phyloP scores from a whole-genome alignment of 768 basidiomycete species.

The Calocybe indica region DNA sequence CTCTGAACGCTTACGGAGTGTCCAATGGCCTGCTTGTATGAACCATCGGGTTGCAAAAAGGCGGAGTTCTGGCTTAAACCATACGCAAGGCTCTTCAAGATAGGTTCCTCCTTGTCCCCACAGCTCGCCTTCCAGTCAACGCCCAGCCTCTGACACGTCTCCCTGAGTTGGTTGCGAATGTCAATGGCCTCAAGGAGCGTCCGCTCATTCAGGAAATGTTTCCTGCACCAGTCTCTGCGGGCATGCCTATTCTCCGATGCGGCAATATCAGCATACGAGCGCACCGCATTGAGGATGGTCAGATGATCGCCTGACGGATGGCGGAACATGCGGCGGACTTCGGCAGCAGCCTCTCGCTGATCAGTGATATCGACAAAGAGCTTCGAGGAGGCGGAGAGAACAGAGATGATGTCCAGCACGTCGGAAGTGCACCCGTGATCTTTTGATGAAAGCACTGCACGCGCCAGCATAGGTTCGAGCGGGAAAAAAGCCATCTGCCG shows the following conservation, averaged over 20 bases:
- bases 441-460: conserved; percentile 75
- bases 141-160: conserved; percentile 51
- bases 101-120: conserved; percentile 59
- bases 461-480: conserved; percentile 79
- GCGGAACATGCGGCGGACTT: conserved; percentile 71
- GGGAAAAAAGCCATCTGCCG: conserved; percentile 87
- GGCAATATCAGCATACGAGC: conserved; percentile 71
- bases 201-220: conserved; percentile 78
- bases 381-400: conserved; percentile 76
- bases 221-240: conserved; percentile 74
- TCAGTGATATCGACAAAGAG: conserved; percentile 77
- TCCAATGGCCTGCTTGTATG: conserved; percentile 80
- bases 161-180: conserved; percentile 73
- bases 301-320: conserved; percentile 89
- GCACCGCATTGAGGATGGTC: conserved; percentile 80
- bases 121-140: conserved; percentile 57
- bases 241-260: conserved; percentile 37
- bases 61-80: conserved; percentile 85
- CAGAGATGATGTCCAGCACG: conserved; percentile 77
- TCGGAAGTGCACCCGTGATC: conserved; percentile 69
- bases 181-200: conserved; percentile 73
- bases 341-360: conserved; percentile 64
- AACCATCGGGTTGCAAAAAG: conserved; percentile 76
- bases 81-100: conserved; percentile 65
- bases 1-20: conserved; percentile 41